phyloP scores from a whole-genome alignment of 345 rosid species.

The Lepidium didymum region DNA sequence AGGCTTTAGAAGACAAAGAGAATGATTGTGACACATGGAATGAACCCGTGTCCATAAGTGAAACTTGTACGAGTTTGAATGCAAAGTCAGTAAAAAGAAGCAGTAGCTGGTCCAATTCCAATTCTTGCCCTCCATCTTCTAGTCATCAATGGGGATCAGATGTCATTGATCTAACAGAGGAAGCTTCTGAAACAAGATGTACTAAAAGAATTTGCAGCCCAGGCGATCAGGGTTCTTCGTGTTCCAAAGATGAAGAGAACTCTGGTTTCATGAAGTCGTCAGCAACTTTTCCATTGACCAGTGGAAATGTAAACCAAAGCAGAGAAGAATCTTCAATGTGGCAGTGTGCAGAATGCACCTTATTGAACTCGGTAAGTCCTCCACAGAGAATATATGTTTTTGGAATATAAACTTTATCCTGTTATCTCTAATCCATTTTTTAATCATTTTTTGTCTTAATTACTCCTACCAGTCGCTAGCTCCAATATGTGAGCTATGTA shows the following conservation, averaged over 20 bases:
- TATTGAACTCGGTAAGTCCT: conserved; percentile 71
- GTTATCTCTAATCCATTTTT: background rate
- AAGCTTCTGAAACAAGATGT: conserved; percentile 12
- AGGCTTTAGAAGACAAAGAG: conserved; percentile 39
- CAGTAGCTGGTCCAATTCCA: conserved; percentile 22
- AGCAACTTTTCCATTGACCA: conserved; percentile 8
- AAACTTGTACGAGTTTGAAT: conserved; percentile 21
- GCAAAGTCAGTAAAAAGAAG: conserved; percentile 41
- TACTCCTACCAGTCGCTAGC: conserved; percentile 51
- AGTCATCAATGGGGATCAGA: conserved; percentile 11
- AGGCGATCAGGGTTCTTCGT: conserved; percentile 9
- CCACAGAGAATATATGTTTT: background rate
- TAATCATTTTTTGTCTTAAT: background rate
- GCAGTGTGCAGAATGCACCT: conserved; percentile 70
- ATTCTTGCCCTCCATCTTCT: conserved; percentile 8
- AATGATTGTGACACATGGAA: conserved; percentile 26
- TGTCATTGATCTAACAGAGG: conserved; percentile 35
- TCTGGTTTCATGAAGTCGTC: conserved; percentile 13
- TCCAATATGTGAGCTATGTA: conserved; percentile 60
- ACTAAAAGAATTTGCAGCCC: conserved; percentile 39
- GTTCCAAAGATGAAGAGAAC: background rate
- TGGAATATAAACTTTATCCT: background rate
- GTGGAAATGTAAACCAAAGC: conserved; percentile 19
- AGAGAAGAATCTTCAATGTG: conserved; percentile 43
- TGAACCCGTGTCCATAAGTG: conserved; percentile 17